phyloP scores from a whole-genome alignment of 148 eudicot genomes.

The Rhododendron ovatum region DNA sequence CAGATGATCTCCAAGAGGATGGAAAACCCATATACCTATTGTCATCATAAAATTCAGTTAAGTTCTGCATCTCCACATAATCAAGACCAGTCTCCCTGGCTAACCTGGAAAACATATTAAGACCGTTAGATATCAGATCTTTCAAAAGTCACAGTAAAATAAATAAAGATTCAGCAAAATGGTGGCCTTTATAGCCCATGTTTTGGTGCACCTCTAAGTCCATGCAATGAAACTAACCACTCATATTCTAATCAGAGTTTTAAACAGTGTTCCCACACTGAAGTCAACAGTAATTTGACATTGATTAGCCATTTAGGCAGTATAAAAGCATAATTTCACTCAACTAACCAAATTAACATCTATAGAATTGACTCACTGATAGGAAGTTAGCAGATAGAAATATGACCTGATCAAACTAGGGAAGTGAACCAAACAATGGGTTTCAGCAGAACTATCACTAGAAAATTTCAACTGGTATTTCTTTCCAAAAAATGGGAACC shows the following conservation, averaged over 20 bases:
- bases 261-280: not conserved
- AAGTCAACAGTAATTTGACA: not conserved
- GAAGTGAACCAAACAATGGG: conserved; percentile 96
- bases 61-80: conserved; percentile 83
- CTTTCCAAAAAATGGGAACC: conserved; percentile 95
- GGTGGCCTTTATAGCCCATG: not conserved
- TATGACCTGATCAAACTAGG: conserved; percentile 91
- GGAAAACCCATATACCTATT: conserved; percentile 42
- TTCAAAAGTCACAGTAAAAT: not conserved
- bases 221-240: not conserved
- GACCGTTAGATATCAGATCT: not conserved
- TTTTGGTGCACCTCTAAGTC: not conserved
- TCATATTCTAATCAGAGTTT: not conserved
- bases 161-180: not conserved
- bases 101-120: conserved; percentile 49
- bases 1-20: not conserved
- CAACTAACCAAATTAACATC: not conserved
- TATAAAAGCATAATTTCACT: not conserved
- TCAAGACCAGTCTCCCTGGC: conserved; percentile 99
- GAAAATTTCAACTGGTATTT: conserved; percentile 95
- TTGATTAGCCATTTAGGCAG: not conserved
- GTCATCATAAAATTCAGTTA: conserved; percentile 94
- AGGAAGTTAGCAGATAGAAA: conserved; percentile 7
- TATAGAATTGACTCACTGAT: not conserved
- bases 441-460: conserved; percentile 75